Conservation (phyloP, 371 early-diverging fungal species). For the Rhizopus delemar region DNA sequence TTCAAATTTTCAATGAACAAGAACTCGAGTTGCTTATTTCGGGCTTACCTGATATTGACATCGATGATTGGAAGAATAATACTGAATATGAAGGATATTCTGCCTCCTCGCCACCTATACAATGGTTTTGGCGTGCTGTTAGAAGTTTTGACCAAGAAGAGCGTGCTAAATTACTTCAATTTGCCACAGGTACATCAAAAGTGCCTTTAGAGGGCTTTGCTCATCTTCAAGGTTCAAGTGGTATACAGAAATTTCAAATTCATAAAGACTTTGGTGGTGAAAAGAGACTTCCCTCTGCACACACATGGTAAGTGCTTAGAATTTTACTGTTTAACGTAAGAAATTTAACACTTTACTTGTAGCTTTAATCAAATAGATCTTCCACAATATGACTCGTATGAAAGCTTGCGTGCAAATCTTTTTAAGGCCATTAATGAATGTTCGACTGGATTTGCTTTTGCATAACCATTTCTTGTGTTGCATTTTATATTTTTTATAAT, state of each 20-base stretch:
- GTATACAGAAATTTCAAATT: slow-evolving; percentile 98
- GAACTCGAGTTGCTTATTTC: slow-evolving; percentile 98
- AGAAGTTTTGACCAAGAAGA: slow-evolving; percentile 97
- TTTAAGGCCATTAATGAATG: slow-evolving; percentile 93
- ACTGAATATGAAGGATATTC: slow-evolving; percentile 95
- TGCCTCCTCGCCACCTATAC: slow-evolving; percentile 83
- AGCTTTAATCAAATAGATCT: slow-evolving; percentile 98
- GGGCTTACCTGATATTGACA: slow-evolving; percentile 97
- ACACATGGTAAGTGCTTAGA: slow-evolving; percentile 87
- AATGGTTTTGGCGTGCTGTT: slow-evolving; percentile 99
- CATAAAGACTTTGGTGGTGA: slow-evolving; percentile 93
- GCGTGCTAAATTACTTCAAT: slow-evolving; percentile 96
- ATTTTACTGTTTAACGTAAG: neutral
- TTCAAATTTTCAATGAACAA: slow-evolving; percentile 97
- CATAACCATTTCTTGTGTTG: slow-evolving; percentile 39
- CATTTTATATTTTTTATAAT: too few relatives aligned
- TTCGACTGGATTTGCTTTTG: slow-evolving; percentile 94
- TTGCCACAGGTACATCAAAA: slow-evolving; percentile 98
- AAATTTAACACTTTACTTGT: slow-evolving; percentile 17
- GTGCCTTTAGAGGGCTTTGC: slow-evolving; percentile 98
- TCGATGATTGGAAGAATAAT: slow-evolving; percentile 99
- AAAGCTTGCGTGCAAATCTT: slow-evolving; percentile 83
- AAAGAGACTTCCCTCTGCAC: slow-evolving; percentile 92
- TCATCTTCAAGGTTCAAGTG: slow-evolving; percentile 91
- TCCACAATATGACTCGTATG: slow-evolving; percentile 94